Percentiles rank a stretch among this genome's conserved stretches.
Evolutionary conservation across 2,329 filamentous ascomycete species (phyloP).

Genomic region (Penicillium nordicum): DNA sequence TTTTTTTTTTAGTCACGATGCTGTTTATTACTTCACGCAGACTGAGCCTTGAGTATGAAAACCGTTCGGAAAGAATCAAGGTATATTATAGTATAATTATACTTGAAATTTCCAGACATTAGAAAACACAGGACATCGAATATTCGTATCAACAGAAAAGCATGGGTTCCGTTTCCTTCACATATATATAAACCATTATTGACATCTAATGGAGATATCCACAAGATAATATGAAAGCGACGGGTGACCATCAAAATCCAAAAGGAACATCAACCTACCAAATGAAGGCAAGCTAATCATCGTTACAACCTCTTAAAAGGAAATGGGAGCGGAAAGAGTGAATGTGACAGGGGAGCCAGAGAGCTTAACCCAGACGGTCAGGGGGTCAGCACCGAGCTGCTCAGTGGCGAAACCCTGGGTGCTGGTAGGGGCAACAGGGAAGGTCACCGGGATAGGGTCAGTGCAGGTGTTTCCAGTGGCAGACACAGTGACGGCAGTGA

Average conservation of each 20-base stretch:
- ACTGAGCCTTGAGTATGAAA: not conserved
- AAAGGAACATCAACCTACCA: not conserved
- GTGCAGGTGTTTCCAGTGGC: constrained; percentile 51
- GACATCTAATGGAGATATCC: constrained; percentile 5
- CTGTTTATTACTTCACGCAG: not conserved
- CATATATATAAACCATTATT: constrained; percentile 6
- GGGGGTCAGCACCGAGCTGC: constrained; percentile 53
- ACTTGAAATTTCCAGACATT: not conserved
- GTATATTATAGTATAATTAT: not conserved
- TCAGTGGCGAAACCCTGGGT: constrained; percentile 48
- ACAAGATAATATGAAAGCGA: not conserved
- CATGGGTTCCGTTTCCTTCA: not conserved
- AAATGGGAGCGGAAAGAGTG: constrained; percentile 40
- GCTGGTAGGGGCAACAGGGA: constrained; percentile 46
- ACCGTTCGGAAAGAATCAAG: not conserved
- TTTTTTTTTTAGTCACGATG: not conserved
- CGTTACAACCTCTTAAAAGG: constrained; percentile 22
- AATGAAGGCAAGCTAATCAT: not conserved
- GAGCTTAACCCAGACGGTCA: constrained; percentile 51
- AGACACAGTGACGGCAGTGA: constrained; percentile 51
- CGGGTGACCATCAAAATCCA: not conserved
- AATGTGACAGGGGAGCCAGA: constrained; percentile 47
- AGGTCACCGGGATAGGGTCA: constrained; percentile 54
- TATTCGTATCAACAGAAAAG: not conserved
- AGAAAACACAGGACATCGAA: not conserved